Evolutionary conservation across 331 rosid species (phyloP).

Genomic region (Acacia concinna): DNA sequence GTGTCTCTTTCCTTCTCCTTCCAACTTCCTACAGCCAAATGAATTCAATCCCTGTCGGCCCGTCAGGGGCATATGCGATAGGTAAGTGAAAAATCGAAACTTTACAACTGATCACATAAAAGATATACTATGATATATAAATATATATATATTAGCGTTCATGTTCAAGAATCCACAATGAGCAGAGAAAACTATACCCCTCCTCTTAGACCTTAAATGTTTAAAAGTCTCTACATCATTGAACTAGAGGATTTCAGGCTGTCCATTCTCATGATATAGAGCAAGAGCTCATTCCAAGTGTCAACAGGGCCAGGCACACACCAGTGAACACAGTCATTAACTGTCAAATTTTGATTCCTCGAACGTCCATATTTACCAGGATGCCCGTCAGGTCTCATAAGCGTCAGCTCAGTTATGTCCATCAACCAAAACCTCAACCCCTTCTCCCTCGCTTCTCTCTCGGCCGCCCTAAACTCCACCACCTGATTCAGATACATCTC

Average conservation of each 20-base stretch:
- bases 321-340: conserved; percentile 68
- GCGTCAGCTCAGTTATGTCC: conserved; percentile 70
- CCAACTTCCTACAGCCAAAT: neutral
- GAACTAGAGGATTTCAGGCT: conserved; percentile 15
- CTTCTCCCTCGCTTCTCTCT: conserved; percentile 42
- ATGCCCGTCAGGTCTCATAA: conserved; percentile 85
- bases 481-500: conserved; percentile 54
- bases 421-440: conserved; percentile 58
- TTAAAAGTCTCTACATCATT: conserved; percentile 18
- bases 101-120: neutral
- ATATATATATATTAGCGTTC: neutral
- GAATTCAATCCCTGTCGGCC: neutral
- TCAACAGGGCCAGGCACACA: conserved; percentile 64
- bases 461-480: conserved; percentile 55
- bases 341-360: conserved; percentile 34
- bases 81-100: neutral
- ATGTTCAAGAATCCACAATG: conserved; percentile 7
- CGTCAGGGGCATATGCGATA: neutral
- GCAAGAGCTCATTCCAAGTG: conserved; percentile 58
- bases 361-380: conserved; percentile 63
- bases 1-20: neutral
- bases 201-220: neutral
- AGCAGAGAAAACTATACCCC: conserved; percentile 15
- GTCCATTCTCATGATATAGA: conserved; percentile 38
- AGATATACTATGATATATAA: neutral